Base-by-base conservation (phyloP, 2,329 filamentous ascomycete genomes). In the Pseudopyrenochaeta lycopersici region DNA sequence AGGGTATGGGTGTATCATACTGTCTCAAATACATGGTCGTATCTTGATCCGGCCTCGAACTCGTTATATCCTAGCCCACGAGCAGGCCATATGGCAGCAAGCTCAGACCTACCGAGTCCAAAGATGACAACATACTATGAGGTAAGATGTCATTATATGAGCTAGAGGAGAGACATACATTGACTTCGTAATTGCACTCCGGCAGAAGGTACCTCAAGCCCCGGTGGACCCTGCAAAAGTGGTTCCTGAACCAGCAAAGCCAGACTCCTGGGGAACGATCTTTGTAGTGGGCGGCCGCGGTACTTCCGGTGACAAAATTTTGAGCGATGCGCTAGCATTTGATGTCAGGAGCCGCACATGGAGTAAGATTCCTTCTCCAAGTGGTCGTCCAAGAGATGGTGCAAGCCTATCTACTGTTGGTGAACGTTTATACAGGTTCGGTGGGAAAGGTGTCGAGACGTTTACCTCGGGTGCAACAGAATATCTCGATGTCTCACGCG, bases 241-340 rank as follows among this genome's bases (percentile, higher is more conserved):
- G 6, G 73, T 80, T 1, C 78, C 78, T 3, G 77, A 80, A 17
- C 77, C 77, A 2, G 67, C 77, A 3, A 68, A 68, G 4, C 47
- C 70, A 2, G 71, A 75, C 47, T 67, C 74, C 1, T 81, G 82
- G 68, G 81, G 82, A 39, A 81, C 83, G 2, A 67, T 86, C 7
- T 75, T 86, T 41, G 68, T 85, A 0, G 73, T 82, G 39, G 83
- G 82, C 18, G 84, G 84, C 2, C 70, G 57, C 7, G 59, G 69
- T 18, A 55, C 43, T 14, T 46, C 54, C n/a, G 66, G 36, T 7
- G 54, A 56, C 7, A 45, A 67, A 30, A 60, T 73, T 1, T 56
- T 77, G 7, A 76, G 72, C 7, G 84, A 85, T 56, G 77, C 78
- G 7, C 83, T 84, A 76, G 73, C 80, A 31, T 85, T 84, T 60